Base-by-base conservation (phyloP, 345 rosid genomes). In the Syzygium oleosum region DNA sequence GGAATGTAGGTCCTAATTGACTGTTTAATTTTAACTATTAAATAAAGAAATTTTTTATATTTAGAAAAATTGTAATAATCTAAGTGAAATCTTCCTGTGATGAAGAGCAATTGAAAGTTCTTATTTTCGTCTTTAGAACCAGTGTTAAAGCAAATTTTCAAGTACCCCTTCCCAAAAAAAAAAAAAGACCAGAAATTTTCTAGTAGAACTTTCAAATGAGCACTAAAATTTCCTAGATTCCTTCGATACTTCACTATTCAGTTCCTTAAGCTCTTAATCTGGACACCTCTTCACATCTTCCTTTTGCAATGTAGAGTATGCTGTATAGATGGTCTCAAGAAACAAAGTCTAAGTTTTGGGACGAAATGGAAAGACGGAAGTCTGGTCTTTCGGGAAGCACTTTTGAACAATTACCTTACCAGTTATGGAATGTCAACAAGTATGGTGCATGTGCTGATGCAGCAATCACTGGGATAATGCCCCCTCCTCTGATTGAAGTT, bases 401-500 rank as follows among this genome's bases (percentile, higher is more conserved):
- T 86, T 89, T 87, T 84, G 91, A 91, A 83, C 92, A 91, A 88
- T 59, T 98, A 83, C 96, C 97, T 49, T 94, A 94, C 89, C 99
- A 96, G 91, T 88, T 98, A 87, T 98, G 99, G 99, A 94, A 94
- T 88, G 96, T 96, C 34, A 95, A 90, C 88, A 98, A 96, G 93
- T 93, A 92, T 87, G 99, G 99, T 53, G 84, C 87, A 25, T 95
- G 97, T 87, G 95, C 93, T 46, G 98, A 98, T 92, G 98, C 97
- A 16, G 97, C 98, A 77, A 92, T 98, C 85, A 96, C 97, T 58
- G 99, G 98, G 61, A 87, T 96, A 88, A 96, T 98, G 95, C 97
- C 98, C 65, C 99, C 99, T 87, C 99, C 99, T 5, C 89, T 98
- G 59, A 90, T 98, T 91, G 99, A 98, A 92, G 89, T 87, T 90